Evolutionary conservation across 768 basidiomycete genomes (phyloP).

Genomic region (Hericium alpestre): DNA sequence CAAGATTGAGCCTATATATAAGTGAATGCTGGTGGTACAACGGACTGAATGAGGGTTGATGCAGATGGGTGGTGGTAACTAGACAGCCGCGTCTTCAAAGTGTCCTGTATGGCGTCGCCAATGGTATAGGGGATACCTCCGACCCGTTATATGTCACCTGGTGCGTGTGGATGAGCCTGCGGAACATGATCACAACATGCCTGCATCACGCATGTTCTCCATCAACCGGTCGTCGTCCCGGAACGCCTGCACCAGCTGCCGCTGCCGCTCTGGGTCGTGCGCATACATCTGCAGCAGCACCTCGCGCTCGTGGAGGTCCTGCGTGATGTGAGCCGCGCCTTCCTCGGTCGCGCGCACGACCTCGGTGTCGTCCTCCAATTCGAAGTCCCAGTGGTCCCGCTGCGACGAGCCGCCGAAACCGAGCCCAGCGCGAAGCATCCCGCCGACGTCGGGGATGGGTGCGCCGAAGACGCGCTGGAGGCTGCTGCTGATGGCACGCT

Average conservation of each 20-base stretch:
- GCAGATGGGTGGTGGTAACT: too few relatives aligned
- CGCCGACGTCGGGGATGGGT: not conserved
- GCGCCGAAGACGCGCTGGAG: slow-evolving; percentile 19
- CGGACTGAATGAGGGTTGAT: too few relatives aligned
- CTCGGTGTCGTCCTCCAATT: not conserved
- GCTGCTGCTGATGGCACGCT: not conserved
- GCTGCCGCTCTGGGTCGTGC: slow-evolving; percentile 32
- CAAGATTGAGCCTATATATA: too few relatives aligned
- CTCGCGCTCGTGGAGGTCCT: slow-evolving; percentile 21
- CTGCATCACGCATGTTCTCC: slow-evolving; percentile 51
- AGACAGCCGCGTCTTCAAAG: too few relatives aligned
- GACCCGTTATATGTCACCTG: too few relatives aligned
- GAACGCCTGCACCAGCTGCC: slow-evolving; percentile 34
- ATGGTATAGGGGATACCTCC: too few relatives aligned
- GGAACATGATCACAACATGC: slow-evolving; percentile 35
- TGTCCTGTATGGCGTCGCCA: too few relatives aligned
- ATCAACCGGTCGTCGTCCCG: slow-evolving; percentile 48
- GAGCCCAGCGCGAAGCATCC: not conserved
- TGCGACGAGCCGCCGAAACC: not conserved
- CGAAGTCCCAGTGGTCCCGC: not conserved
- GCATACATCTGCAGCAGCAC: slow-evolving; percentile 30
- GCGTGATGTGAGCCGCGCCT: slow-evolving; percentile 11
- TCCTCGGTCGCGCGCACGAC: slow-evolving; percentile 4
- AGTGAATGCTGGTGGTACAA: too few relatives aligned
- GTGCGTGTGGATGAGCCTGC: too few relatives aligned